Conservation (phyloP, 2,329 filamentous ascomycete species). For the Fonsecaea multimorphosa region DNA sequence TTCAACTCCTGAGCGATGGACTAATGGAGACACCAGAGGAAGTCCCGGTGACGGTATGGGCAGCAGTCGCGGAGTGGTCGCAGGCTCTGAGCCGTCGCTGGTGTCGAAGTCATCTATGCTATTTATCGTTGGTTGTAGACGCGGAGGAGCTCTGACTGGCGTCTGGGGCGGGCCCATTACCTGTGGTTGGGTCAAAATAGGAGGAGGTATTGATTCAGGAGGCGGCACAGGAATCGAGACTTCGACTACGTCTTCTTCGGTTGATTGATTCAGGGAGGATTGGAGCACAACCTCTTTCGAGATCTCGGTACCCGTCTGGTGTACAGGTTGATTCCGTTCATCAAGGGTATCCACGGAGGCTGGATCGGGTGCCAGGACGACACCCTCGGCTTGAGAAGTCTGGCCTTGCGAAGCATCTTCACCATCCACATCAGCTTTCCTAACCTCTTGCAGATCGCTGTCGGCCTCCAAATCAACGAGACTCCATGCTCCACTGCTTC, state of each 20-base stretch:
- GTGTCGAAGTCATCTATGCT: not conserved
- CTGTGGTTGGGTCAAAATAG: conserved; percentile 4
- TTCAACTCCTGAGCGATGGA: conserved; percentile 40
- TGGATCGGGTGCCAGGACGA: not conserved
- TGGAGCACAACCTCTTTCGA: not conserved
- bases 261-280: not conserved
- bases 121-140: not conserved
- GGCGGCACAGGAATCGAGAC: not conserved
- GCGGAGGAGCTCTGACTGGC: conserved; percentile 14
- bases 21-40: conserved; percentile 49
- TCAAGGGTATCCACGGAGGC: not conserved
- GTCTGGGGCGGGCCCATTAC: conserved; percentile 33
- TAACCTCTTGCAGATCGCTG: conserved; percentile 23
- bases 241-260: not conserved
- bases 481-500: conserved; percentile 73
- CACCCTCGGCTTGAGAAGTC: not conserved
- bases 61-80: conserved; percentile 45
- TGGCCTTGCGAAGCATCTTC: conserved; percentile 17
- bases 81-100: conserved; percentile 15
- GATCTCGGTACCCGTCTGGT: not conserved
- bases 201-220: not conserved
- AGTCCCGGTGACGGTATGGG: conserved; percentile 50
- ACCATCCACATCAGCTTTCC: conserved; percentile 13
- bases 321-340: not conserved
- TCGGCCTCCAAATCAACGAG: conserved; percentile 61